phyloP scores from a whole-genome alignment of 2,329 filamentous ascomycete genomes.

The Penicillium rolfsii region DNA sequence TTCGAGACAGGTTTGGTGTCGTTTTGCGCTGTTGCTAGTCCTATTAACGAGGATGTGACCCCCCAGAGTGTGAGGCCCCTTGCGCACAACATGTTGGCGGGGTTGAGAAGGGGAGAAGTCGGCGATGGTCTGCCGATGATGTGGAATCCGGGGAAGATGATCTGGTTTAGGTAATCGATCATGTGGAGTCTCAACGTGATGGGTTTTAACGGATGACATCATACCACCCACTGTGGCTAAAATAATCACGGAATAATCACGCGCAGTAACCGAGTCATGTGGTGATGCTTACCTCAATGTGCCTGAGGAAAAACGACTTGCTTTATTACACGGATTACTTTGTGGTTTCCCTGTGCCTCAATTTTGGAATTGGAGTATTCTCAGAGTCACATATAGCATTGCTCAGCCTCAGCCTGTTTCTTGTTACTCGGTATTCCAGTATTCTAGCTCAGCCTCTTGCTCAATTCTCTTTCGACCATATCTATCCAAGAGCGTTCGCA shows the following conservation, averaged over 20 bases:
- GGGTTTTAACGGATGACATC: neutral
- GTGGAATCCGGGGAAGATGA: constrained; percentile 14
- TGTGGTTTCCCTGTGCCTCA: too few species aligned
- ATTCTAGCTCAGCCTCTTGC: too few species aligned
- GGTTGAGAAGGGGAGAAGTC: constrained; percentile 3
- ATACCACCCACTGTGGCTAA: neutral
- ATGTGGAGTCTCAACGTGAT: neutral
- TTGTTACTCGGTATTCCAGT: too few species aligned
- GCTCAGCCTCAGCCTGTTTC: too few species aligned
- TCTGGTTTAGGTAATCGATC: constrained; percentile 13
- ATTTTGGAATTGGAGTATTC: too few species aligned
- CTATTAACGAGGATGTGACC: neutral
- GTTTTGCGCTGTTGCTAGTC: constrained; percentile 1
- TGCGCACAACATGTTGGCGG: constrained; percentile 6
- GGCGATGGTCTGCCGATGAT: neutral
- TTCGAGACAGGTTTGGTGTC: constrained; percentile 52
- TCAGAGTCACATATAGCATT: too few species aligned
- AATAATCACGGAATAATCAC: too few species aligned
- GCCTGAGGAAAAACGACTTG: neutral
- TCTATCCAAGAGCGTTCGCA: too few species aligned
- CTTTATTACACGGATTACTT: too few species aligned
- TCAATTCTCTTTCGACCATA: too few species aligned
- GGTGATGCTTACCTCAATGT: neutral
- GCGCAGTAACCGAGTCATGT: too few species aligned
- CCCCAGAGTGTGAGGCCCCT: neutral